These are phyloP conservation scores for Candida nanaspora DNA, from an alignment of 805 yeast species.

Conservation along the genomic window DNA sequence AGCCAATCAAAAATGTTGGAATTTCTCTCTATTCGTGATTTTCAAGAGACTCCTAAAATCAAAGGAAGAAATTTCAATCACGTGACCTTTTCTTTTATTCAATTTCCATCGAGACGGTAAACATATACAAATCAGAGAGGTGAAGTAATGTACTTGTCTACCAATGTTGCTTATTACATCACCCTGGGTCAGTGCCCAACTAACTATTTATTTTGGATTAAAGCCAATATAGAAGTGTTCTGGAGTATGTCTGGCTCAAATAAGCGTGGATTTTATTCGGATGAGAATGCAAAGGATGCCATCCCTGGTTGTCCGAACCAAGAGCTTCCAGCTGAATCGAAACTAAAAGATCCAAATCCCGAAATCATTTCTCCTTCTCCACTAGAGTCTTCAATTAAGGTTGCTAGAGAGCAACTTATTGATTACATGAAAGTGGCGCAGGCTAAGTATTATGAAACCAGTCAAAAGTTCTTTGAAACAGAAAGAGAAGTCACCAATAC, in stretches of 20 bases:
- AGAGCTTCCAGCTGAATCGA: slow-evolving; percentile 13
- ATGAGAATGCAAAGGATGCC: slow-evolving; percentile 8
- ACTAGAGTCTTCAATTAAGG: slow-evolving; percentile 41
- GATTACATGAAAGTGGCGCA: slow-evolving; percentile 28
- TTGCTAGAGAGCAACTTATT: slow-evolving; percentile 37
- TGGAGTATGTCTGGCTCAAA: slow-evolving; percentile 12
- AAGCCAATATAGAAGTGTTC: too few relatives aligned
- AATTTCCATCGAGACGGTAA: neutral
- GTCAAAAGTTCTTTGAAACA: slow-evolving; percentile 42
- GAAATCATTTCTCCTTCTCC: slow-evolving; percentile 28
- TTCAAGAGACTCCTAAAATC: too few relatives aligned
- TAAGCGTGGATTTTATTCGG: slow-evolving; percentile 19
- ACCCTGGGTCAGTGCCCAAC: too few relatives aligned
- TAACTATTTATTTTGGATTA: too few relatives aligned
- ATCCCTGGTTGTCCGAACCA: slow-evolving; percentile 16
- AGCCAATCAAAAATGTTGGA: too few relatives aligned
- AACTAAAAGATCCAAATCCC: slow-evolving; percentile 3
- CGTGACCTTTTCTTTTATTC: neutral
- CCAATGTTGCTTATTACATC: too few relatives aligned
- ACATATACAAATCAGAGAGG: neutral
- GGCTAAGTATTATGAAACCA: slow-evolving; percentile 35
- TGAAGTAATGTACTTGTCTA: too few relatives aligned
- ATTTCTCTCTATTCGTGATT: too few relatives aligned
- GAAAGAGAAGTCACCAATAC: slow-evolving; percentile 63
- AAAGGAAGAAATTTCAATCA: too few relatives aligned